Conservation (phyloP, 2,329 filamentous ascomycete species). For the Penicillium sp. region DNA sequence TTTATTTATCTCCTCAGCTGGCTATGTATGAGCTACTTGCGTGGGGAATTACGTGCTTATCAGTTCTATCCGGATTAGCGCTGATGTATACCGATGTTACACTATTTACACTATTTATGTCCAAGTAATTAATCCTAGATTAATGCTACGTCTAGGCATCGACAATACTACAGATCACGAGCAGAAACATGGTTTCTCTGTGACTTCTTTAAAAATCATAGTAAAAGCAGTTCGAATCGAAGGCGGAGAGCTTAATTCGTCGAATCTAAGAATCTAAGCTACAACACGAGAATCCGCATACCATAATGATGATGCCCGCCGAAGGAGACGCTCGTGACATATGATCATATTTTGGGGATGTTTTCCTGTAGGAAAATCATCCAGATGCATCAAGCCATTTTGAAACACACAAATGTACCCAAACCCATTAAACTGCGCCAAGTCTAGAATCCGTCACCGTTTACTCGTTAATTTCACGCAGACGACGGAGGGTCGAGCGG, state of each 20-base stretch:
- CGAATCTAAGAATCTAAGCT: slow-evolving; percentile 14
- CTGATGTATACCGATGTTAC: background rate
- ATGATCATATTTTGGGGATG: slow-evolving; percentile 13
- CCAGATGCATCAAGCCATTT: slow-evolving; percentile 14
- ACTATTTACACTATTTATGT: no score
- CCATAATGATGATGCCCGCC: slow-evolving; percentile 13
- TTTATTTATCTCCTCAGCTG: background rate
- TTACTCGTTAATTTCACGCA: slow-evolving; percentile 92
- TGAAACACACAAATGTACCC: slow-evolving; percentile 13
- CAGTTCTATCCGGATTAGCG: background rate
- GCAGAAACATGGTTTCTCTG: no score
- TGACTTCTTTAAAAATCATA: no score
- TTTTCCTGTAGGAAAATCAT: slow-evolving; percentile 10
- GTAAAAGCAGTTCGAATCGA: slow-evolving; percentile 8
- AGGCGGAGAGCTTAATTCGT: slow-evolving; percentile 12
- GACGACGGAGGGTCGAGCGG: slow-evolving; percentile 92
- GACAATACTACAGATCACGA: background rate
- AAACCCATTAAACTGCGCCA: slow-evolving; percentile 14
- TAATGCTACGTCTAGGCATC: no score
- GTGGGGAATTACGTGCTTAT: slow-evolving; percentile 11
- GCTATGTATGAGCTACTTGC: background rate
- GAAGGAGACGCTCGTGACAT: slow-evolving; percentile 11
- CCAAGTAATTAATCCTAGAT: no score
- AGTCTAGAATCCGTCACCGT: slow-evolving; percentile 40
- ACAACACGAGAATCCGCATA: slow-evolving; percentile 16